These are phyloP conservation scores for Nemophila menziesii DNA, from an alignment of 257 asterid genomes.

Conservation along the genomic window DNA sequence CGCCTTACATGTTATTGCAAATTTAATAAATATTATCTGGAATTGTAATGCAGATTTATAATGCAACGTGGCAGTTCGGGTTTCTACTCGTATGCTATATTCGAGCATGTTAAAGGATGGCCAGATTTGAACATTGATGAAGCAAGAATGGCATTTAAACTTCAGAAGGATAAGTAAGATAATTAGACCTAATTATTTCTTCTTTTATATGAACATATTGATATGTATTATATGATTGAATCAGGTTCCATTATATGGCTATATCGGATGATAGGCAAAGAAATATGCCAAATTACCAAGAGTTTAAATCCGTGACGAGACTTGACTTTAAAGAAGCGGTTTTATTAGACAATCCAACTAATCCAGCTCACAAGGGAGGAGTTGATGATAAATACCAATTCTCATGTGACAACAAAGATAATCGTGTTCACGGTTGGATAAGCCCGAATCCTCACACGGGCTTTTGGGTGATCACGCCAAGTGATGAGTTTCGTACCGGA, in stretches of 20 bases:
- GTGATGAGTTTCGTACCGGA: conserved; percentile 22
- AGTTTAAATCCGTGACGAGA: conserved; percentile 24
- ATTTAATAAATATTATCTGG: background rate
- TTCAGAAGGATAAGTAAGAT: conserved; percentile 8
- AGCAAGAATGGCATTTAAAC: conserved; percentile 49
- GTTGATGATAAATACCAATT: conserved; percentile 32
- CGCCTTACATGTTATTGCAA: background rate
- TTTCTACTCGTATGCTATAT: conserved; percentile 48
- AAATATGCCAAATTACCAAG: conserved; percentile 45
- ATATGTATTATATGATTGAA: background rate
- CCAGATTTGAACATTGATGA: conserved; percentile 30
- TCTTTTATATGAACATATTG: too few relatives aligned
- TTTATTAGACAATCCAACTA: conserved; percentile 16
- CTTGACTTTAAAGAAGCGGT: conserved; percentile 68
- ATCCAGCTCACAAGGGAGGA: conserved; percentile 5
- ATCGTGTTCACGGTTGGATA: conserved; percentile 26
- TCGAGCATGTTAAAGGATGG: conserved; percentile 51
- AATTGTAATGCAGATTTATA: conserved; percentile 26
- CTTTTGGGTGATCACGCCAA: conserved; percentile 29
- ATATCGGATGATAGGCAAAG: conserved; percentile 55
- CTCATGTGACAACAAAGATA: conserved; percentile 18
- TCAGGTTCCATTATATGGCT: conserved; percentile 67
- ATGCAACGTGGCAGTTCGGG: conserved; percentile 57
- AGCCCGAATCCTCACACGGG: conserved; percentile 14
- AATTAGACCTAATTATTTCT: background rate